Base-by-base conservation (phyloP, 495 filamentous ascomycete genomes). In the Aspergillus campestris region DNA sequence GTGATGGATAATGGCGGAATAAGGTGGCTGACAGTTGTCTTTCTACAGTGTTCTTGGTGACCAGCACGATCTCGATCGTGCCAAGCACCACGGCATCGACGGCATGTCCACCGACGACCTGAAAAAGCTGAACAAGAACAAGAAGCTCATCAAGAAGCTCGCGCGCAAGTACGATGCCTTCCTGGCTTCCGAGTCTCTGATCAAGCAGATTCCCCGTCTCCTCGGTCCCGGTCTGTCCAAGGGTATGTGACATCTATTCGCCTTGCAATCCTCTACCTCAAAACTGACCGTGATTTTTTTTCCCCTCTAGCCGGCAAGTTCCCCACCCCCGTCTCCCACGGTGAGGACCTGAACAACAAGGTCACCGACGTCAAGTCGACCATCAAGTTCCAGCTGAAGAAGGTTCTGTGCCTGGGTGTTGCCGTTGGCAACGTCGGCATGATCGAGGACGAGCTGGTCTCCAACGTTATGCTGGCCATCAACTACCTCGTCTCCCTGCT, bases 111-210 rank as follows among this genome's bases (percentile, higher is more conserved):
- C 86, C 51, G 92, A 98, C 60, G 92, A 98, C 72, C 74, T 98
- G 70, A 97, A 97, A 86, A 98, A 98, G 84, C 86, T 98, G 54
- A 98, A 98, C 83, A 98, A 97, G 86, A 98, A 98, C 86, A 98
- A 98, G 84, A 98, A 98, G 83, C 82, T 98, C 59, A 96, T 98
- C 84, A 98, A 98, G 86, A 98, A 97, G 83, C 87, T 98, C 50
- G 94, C 92, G 53, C 88, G 89, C 78, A 97, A 97, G 78, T 97
- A 98, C 82, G 94, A 98, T 75, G 91, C 90, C 55, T 98, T 98
- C 76, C 72, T 98, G 64, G 84, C 92, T 64, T 96, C 90, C 65
- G 92, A 98, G 61, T 72, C 83, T 64, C 73, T 98, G 56, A 94
- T 98, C 82, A 95, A 94, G 80, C 94, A 97, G 81, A 97, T 98